phyloP scores from a whole-genome alignment of 2,329 filamentous ascomycete genomes.

The Beauveria varroae region DNA sequence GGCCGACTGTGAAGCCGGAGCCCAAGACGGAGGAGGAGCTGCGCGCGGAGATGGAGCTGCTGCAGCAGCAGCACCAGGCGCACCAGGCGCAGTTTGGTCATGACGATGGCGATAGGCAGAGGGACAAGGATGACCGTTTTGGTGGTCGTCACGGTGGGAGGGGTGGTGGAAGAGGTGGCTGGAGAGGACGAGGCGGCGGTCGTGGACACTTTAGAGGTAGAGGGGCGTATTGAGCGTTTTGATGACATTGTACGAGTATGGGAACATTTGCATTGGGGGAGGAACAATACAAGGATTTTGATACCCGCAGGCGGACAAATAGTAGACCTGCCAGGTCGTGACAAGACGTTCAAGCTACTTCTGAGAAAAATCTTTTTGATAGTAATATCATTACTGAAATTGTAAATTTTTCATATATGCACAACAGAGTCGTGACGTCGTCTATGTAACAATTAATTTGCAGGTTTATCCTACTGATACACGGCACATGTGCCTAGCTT shows the following conservation, averaged over 20 bases:
- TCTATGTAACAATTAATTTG: slow-evolving; percentile 21
- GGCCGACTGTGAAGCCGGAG: slow-evolving; percentile 62
- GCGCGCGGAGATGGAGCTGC: slow-evolving; percentile 23
- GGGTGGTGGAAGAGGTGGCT: slow-evolving; percentile 29
- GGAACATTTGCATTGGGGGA: background rate
- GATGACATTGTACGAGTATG: background rate
- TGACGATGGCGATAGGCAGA: slow-evolving; percentile 24
- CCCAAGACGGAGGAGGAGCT: slow-evolving; percentile 44
- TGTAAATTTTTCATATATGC: slow-evolving; percentile 13
- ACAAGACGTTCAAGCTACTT: background rate
- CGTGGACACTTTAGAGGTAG: slow-evolving; percentile 27
- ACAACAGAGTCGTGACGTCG: slow-evolving; percentile 23
- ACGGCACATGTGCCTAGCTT: background rate
- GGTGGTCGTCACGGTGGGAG: slow-evolving; percentile 23
- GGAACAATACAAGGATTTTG: background rate
- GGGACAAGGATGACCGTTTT: slow-evolving; percentile 19
- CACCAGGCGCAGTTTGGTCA: slow-evolving; percentile 27
- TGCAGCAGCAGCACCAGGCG: slow-evolving; percentile 30
- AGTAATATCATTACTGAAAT: background rate
- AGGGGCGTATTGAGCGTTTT: slow-evolving; percentile 20
- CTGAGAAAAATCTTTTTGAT: background rate
- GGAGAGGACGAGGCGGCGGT: slow-evolving; percentile 26
- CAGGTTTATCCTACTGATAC: slow-evolving; percentile 17
- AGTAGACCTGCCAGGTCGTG: background rate
- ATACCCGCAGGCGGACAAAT: slow-evolving; percentile 4